A percentile compares a stretch with the other conserved stretches of the same genome.
phyloP scores from a whole-genome alignment of 2,329 filamentous ascomycete species.

The Cladosporium sp. region DNA sequence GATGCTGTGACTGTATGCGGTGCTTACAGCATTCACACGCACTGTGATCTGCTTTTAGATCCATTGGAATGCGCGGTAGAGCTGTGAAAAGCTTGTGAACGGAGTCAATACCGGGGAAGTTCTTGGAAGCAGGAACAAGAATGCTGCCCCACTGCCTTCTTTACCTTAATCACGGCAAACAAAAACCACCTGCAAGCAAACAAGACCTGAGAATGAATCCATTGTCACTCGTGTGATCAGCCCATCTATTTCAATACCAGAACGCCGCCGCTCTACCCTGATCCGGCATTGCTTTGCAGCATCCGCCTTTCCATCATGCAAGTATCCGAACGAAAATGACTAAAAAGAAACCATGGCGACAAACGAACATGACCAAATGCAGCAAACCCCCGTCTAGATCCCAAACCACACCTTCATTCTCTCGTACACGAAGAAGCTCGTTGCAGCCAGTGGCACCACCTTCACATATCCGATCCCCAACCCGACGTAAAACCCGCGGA shows the following conservation, averaged over 20 bases:
- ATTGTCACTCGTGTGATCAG: background rate
- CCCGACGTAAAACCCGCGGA: constrained; percentile 84
- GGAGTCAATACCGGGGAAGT: no score
- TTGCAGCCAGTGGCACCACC: constrained; percentile 81
- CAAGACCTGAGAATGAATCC: no score
- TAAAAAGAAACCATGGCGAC: background rate
- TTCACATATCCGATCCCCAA: constrained; percentile 94
- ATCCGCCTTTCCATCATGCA: background rate
- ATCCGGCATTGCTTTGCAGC: background rate
- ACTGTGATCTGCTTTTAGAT: no score
- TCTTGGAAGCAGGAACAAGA: no score
- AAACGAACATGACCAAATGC: background rate
- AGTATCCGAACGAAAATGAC: background rate
- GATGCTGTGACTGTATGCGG: no score
- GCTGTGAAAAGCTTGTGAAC: no score
- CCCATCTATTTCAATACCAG: background rate
- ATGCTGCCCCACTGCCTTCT: no score
- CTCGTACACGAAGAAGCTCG: constrained; percentile 64
- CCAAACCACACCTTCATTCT: constrained; percentile 54
- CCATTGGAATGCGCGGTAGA: no score
- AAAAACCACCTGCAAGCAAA: no score
- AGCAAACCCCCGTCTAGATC: constrained; percentile 30
- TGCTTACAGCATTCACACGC: no score
- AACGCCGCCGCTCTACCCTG: constrained; percentile 8
- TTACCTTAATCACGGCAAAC: no score